Evolutionary conservation across 2,329 filamentous ascomycete genomes (phyloP), one percentile per base, ranked within the genome.

Genomic region (Blastomyces gilchristii): DNA sequence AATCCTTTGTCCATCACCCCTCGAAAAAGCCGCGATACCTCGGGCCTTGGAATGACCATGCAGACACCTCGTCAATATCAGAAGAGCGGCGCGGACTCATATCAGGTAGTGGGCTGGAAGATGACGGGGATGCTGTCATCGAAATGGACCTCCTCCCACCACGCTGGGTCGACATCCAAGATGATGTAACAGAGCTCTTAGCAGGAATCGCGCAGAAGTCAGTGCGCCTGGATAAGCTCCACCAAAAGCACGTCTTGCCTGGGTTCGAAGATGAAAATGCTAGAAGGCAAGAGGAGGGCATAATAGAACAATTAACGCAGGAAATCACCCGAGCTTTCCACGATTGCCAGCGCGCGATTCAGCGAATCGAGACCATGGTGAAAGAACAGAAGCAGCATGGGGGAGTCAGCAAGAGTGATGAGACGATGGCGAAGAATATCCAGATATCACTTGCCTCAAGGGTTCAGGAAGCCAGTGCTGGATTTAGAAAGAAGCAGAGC

Each of bases 91-190:
- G 90, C 68, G 91, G 93, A 50, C 88, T 99, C 70, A 89, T 99
- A 73, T 89, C 91, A 66, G 82, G 85, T 62, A 86, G 87, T 69
- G 91, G 89, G 73, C 68, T 74, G 18, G 75, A 77, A 49, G 76
- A 77, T 74, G 90, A 96, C 77, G 91, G 91, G 73, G 93, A 97
- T 76, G 89, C 90, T 25, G 86, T 99, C 63, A 97, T 99, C 71
- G 94, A 99, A 80, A 97, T 99, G 94, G 93, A 97, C 76, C 80
- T 96, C 49, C 82, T 99, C 22, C 94, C 94, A 31, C 94, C 94
- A 61, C 87, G 94, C 65, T 99, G 94, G 94, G 89, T 93, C 64
- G 94, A 99, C 72, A 83, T 96, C 64, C 92, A 92, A 71, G 94
- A 97, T 73, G 91, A 97, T 73, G 91, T 99, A 65, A 87, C 88